Evolutionary conservation across 83 land plant species (phyloP), one percentile per base, ranked within the genome.

Genomic region (Thuja plicata): DNA sequence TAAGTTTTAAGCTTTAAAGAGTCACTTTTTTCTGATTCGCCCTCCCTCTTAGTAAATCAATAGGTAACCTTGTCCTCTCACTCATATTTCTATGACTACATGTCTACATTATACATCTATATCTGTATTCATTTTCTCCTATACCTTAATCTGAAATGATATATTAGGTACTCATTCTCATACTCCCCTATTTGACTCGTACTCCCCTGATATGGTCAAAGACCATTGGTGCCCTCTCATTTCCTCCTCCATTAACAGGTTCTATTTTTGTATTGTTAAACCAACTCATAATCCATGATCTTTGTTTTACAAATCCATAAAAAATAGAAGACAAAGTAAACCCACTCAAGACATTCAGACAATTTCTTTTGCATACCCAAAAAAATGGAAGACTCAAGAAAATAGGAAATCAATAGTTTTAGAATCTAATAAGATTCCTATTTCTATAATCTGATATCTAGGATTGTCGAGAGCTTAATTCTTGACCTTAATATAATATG

Each of bases 141-240:
- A 0, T 48, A 48, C 52, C 10, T 48, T 48, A 10, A 48, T 48
- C 12, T 48, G 52, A 48, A 48, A 48, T 48, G 52, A 1, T 48
- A 0, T 1, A 11, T 48, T n/a, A n/a, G 52, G 52, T 48, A 48
- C 0, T 12, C 11, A 0, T 48, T 48, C 12, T 48, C 0, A 48
- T 48, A 48, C 9, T 9, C 52, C 52, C 9, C 52, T 48, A 1
- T 48, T 48, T 48, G 52, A 48, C 12, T 10, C n/a, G n/a, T n/a
- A n/a, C n/a, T n/a, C n/a, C n/a, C n/a, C n/a, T n/a, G n/a, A n/a
- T n/a, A n/a, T n/a, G n/a, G 17, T 81, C 84, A 27, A 81, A 45
- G 48, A 52, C 52, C 84, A 81, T 81, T 81, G 84, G 50, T 43
- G 21, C 52, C 84, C 52, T 81, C 50, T 81, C 84, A 43, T 81